A percentile compares a stretch with the other conserved stretches of the same genome.
Conservation (phyloP, 371 early-diverging fungal genomes). For the Encephalitozoon intestinalis region DNA sequence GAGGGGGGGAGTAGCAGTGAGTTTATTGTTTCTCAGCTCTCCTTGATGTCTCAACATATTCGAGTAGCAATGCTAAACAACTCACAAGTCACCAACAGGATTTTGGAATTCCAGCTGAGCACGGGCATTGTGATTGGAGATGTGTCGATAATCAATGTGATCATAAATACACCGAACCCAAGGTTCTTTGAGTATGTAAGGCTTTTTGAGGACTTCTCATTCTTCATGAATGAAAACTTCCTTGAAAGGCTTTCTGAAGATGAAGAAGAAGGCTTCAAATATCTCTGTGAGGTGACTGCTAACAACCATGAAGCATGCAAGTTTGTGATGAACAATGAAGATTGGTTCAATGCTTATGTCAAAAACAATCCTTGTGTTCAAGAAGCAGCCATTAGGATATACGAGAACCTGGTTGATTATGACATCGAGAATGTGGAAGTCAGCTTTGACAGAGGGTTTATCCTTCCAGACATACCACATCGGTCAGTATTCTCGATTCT, state of each 20-base stretch:
- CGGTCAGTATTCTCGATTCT: conserved; percentile 15
- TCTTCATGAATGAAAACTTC: conserved; percentile 47
- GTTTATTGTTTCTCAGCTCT: background rate
- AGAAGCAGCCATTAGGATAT: conserved; percentile 16
- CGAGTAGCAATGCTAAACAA: conserved; percentile 39
- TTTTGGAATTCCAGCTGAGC: conserved; percentile 40
- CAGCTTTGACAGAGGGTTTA: conserved; percentile 13
- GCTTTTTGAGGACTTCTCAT: conserved; percentile 51
- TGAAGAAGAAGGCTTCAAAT: conserved; percentile 31
- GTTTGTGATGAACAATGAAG: conserved; percentile 45
- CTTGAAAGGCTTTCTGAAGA: conserved; percentile 46
- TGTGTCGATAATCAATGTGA: conserved; percentile 40
- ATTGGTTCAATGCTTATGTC: conserved; percentile 43
- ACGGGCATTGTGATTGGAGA: conserved; percentile 28
- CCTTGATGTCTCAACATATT: conserved; percentile 35
- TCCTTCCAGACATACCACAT: conserved; percentile 1
- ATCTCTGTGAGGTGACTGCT: conserved; percentile 13
- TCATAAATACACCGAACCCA: background rate
- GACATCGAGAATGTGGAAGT: conserved; percentile 35
- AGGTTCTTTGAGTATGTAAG: conserved; percentile 46
- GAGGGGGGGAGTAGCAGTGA: background rate
- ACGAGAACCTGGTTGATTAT: conserved; percentile 34
- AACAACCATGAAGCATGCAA: conserved; percentile 11
- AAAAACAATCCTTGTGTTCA: conserved; percentile 7
- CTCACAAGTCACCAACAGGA: conserved; percentile 4